phyloP scores from a whole-genome alignment of 345 rosid genomes.

The Melaleuca quinquenervia region DNA sequence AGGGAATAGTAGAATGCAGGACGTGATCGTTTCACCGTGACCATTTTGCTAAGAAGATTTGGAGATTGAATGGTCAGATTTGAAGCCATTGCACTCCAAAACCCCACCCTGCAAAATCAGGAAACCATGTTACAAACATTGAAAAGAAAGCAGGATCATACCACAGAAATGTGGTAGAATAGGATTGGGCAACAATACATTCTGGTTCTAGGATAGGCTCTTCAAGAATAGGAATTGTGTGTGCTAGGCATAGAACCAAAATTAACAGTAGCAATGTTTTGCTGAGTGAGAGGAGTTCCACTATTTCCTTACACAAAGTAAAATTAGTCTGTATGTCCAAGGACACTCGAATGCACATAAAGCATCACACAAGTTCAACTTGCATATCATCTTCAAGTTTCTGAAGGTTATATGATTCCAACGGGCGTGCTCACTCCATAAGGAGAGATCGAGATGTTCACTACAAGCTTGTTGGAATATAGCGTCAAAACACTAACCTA shows the following conservation, averaged over 20 bases:
- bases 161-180: no score
- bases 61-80: conserved; percentile 81
- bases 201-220: neutral
- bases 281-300: neutral
- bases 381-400: neutral
- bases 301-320: neutral
- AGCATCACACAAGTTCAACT: neutral
- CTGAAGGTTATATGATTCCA: no score
- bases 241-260: neutral
- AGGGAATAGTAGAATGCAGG: no score
- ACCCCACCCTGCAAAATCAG: conserved; percentile 53
- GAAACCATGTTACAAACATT: neutral
- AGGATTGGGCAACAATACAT: neutral
- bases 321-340: neutral
- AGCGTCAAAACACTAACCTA: no score
- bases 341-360: neutral
- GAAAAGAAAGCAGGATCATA: neutral
- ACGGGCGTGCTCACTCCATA: no score
- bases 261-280: neutral
- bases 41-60: conserved; percentile 83
- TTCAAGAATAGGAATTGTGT: neutral
- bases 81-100: conserved; percentile 91
- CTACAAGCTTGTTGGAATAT: no score
- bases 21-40: conserved; percentile 30
- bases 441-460: no score